These are phyloP conservation scores for Gnaphalium uliginosum DNA, from an alignment of 129 eudicot species.

Conservation along the genomic window DNA sequence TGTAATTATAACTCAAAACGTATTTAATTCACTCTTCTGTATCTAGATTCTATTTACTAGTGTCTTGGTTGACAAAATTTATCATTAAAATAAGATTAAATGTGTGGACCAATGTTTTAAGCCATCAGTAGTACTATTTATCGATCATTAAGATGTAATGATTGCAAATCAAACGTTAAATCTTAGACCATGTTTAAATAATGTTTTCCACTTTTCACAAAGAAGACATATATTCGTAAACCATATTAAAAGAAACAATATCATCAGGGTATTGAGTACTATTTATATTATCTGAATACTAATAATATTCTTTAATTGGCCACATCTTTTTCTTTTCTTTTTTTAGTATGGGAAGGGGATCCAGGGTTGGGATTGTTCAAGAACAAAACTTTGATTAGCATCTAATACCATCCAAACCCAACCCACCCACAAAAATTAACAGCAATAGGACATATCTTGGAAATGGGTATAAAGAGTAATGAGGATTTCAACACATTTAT, in stretches of 20 bases:
- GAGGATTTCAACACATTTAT: not conserved
- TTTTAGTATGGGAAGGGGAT: slow-evolving; percentile 1
- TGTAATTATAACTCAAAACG: no score
- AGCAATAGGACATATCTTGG: not conserved
- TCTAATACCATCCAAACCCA: slow-evolving; percentile 22
- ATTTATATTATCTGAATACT: not conserved
- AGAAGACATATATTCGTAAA: not conserved
- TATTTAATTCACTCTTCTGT: no score
- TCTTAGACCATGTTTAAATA: slow-evolving; percentile 6
- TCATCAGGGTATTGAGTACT: not conserved
- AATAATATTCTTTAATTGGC: not conserved
- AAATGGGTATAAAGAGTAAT: not conserved
- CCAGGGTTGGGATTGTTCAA: slow-evolving; percentile 16
- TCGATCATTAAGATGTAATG: not conserved
- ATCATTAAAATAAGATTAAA: no score
- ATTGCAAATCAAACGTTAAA: not conserved
- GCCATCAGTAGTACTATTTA: not conserved
- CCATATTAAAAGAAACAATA: slow-evolving; percentile 11
- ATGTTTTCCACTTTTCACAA: not conserved
- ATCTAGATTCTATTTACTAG: no score
- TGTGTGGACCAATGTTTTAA: not conserved
- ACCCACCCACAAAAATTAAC: slow-evolving; percentile 9
- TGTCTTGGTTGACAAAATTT: no score
- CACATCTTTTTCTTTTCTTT: not conserved
- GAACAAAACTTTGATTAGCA: slow-evolving; percentile 28